Conservation (phyloP, 192 early-diverging fungal genomes). For the Gamsiella multidivaricata region DNA sequence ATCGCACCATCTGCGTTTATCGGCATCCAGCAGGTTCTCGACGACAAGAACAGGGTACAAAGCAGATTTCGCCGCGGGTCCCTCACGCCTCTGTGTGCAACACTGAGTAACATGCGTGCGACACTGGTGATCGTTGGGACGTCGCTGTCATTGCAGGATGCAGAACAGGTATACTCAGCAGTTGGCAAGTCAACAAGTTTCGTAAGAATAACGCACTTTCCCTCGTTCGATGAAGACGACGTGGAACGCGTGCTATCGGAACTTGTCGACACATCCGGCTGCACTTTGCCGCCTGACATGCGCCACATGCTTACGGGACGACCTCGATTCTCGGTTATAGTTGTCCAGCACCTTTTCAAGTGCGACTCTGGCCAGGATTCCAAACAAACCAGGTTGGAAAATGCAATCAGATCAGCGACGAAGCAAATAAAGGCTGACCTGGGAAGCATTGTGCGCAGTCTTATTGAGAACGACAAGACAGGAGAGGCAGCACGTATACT, state of each 20-base stretch:
- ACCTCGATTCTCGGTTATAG: too few species aligned
- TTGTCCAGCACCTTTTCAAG: too few species aligned
- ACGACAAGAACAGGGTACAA: slow-evolving; percentile 9
- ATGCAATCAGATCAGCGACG: too few species aligned
- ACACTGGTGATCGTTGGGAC: slow-evolving; percentile 47
- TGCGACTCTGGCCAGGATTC: too few species aligned
- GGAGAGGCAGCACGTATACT: too few species aligned
- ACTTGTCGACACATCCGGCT: neutral
- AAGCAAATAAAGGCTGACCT: too few species aligned
- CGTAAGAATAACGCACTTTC: neutral
- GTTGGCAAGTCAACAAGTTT: neutral
- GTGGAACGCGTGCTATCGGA: neutral
- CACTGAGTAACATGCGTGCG: slow-evolving; percentile 20
- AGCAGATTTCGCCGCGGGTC: slow-evolving; percentile 20
- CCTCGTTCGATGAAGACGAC: neutral
- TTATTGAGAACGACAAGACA: neutral
- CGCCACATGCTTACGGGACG: neutral
- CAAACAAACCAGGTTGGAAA: too few species aligned
- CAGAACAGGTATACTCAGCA: slow-evolving; percentile 9
- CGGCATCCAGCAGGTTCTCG: neutral
- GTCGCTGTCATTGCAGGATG: slow-evolving; percentile 21
- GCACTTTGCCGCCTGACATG: neutral
- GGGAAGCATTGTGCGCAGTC: too few species aligned
- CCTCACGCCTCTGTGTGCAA: slow-evolving; percentile 27
- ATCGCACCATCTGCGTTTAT: slow-evolving; percentile 20